A percentile compares a stretch with the other conserved stretches of the same genome.
Conservation (phyloP, 2,329 filamentous ascomycete species). For the Lasiodiplodia hormozganensis region DNA sequence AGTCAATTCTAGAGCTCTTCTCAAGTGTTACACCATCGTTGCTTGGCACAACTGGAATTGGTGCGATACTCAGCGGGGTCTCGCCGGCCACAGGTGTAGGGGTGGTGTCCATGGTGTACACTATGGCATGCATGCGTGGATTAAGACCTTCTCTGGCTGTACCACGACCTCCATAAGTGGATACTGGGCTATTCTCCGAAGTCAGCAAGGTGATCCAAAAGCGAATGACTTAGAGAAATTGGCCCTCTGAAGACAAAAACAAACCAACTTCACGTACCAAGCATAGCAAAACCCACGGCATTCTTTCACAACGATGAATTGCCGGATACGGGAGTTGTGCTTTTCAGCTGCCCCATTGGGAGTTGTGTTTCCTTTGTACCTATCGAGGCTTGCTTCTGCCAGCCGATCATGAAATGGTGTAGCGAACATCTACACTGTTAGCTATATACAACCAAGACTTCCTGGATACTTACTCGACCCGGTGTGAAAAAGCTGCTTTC, state of each 20-base stretch:
- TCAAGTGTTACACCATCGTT: slow-evolving; percentile 37
- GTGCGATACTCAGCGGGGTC: background rate
- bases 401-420: background rate
- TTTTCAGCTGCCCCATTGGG: background rate
- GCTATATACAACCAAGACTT: background rate
- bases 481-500: background rate
- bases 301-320: slow-evolving; percentile 37
- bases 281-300: slow-evolving; percentile 36
- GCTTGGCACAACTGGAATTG: slow-evolving; percentile 42
- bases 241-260: background rate
- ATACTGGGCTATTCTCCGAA: slow-evolving; percentile 43
- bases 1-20: slow-evolving; percentile 48
- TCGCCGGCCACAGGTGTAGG: background rate
- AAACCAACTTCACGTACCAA: slow-evolving; percentile 30
- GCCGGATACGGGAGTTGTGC: slow-evolving; percentile 37
- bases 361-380: too few relatives aligned
- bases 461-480: background rate
- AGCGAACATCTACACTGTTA: slow-evolving; percentile 1
- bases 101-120: slow-evolving; percentile 36
- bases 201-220: slow-evolving; percentile 16
- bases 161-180: slow-evolving; percentile 48
- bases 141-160: slow-evolving; percentile 46
- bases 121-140: slow-evolving; percentile 46
- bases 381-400: background rate
- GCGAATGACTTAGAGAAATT: slow-evolving; percentile 31